Evolutionary conservation across 2,329 filamentous ascomycete species (phyloP).

Genomic region (Colletotrichum noveboracense): DNA sequence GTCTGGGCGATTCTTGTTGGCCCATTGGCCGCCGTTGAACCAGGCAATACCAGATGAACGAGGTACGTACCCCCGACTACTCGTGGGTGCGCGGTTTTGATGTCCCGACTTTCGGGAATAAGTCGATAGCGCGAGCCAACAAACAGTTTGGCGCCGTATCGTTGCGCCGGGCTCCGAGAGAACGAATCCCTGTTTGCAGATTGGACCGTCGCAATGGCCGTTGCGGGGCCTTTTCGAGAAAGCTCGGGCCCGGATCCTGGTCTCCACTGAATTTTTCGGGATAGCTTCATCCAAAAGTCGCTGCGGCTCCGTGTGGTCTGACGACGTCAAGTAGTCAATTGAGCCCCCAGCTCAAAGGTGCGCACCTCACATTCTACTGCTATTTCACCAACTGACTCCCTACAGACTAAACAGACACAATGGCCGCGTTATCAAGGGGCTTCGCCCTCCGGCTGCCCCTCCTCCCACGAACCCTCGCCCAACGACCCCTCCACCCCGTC

Average conservation of each 20-base stretch:
- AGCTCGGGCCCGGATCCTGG: not conserved
- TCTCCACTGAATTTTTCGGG: slow-evolving; percentile 21
- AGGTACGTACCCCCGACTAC: not conserved
- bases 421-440: slow-evolving; percentile 15
- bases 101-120: not conserved
- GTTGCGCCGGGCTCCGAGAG: slow-evolving; percentile 12
- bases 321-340: not conserved
- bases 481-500: not conserved
- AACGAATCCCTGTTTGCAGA: not conserved
- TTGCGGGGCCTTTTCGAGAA: not conserved
- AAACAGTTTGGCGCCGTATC: not conserved
- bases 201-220: not conserved
- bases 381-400: not conserved
- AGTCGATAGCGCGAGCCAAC: not conserved
- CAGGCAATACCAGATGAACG: not conserved
- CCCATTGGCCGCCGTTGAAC: not conserved
- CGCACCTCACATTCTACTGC: not conserved
- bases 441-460: slow-evolving; percentile 8
- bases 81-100: not conserved
- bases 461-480: not conserved
- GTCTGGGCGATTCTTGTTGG: not conserved
- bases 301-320: not conserved
- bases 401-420: not conserved
- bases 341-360: not conserved
- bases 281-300: slow-evolving; percentile 18